Evolutionary conservation across 1,139 yeast species (phyloP), one percentile per base, ranked within the genome.

Genomic region (Saccharomycopsis crataegensis): DNA sequence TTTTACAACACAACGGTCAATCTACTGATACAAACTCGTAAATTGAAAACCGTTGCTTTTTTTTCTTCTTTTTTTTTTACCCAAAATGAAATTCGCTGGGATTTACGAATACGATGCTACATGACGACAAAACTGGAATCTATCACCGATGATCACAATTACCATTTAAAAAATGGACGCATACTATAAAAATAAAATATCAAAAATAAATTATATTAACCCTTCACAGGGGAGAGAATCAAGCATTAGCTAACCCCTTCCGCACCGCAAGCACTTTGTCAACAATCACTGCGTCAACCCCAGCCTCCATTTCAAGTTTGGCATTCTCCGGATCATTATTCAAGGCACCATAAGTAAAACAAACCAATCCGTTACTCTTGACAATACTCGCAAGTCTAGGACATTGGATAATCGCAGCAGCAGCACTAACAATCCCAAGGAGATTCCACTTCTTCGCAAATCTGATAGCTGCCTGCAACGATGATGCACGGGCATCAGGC

Each of bases 201-300:
- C 3, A 45, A 33, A 31, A 45, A 33, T 14, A 17, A 37, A 37
- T 36, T 36, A 14, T 11, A 2, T 3, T 11, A 37, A 36, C 22
- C 12, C 36, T 3, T 28, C 45, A 42, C 38, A 7, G 16, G 12
- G 36, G 14, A 9, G 8, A 11, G 16, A 42, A 40, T 38, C 32
- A 17, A 7, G 41, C 48, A 6, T 32, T 14, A 11, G 49, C 43
- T 60, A 91, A 75, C 6, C 91, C 96, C 62, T 86, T 86, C 64
- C 97, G 77, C 12, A 91, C 96, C 0, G 97, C 97, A 65, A 91
- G 74, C 2, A 93, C 98, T 58, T 90, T 85, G 68, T 93, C 98
- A 5, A 89, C 98, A 70, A 93, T 93, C 22, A 93, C 98, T 0
- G 99, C 99, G 72, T 93, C 98, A 8, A 93, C 96, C 12, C 98